phyloP scores from a whole-genome alignment of 192 early-diverging fungal genomes.

The Lobulomyces angularis region DNA sequence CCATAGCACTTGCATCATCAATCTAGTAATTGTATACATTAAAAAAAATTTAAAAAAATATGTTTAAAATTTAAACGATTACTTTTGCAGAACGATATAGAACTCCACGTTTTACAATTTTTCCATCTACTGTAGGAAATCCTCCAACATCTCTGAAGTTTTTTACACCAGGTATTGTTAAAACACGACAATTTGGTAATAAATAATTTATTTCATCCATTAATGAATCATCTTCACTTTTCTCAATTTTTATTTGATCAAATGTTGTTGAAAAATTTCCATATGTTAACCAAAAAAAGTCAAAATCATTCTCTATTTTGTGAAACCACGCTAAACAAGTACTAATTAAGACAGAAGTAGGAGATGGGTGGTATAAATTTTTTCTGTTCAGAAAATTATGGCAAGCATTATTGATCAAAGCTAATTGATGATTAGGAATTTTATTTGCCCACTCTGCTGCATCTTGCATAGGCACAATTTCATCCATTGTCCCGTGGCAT shows the following conservation, averaged over 20 bases:
- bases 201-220: no score
- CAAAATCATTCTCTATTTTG: not conserved
- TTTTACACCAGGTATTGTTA: constrained; percentile 20
- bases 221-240: not conserved
- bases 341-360: not conserved
- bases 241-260: not conserved
- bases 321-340: not conserved
- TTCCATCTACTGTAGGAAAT: constrained; percentile 20
- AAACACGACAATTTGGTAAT: no score
- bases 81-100: not conserved
- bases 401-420: constrained; percentile 5
- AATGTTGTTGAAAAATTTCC: not conserved
- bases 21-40: constrained; percentile 30
- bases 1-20: constrained; percentile 26
- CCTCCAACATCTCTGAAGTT: constrained; percentile 48
- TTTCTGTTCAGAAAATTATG: constrained; percentile 6
- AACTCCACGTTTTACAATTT: not conserved
- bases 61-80: not conserved
- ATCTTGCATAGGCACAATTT: constrained; percentile 11
- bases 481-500: constrained; percentile 34
- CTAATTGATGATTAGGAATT: constrained; percentile 5
- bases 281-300: not conserved
- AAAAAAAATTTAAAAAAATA: not conserved
- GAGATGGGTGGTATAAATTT: not conserved
- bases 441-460: constrained; percentile 5